phyloP scores from a whole-genome alignment of 192 early-diverging fungal species.

The Jimgerdemannia flammicorona region DNA sequence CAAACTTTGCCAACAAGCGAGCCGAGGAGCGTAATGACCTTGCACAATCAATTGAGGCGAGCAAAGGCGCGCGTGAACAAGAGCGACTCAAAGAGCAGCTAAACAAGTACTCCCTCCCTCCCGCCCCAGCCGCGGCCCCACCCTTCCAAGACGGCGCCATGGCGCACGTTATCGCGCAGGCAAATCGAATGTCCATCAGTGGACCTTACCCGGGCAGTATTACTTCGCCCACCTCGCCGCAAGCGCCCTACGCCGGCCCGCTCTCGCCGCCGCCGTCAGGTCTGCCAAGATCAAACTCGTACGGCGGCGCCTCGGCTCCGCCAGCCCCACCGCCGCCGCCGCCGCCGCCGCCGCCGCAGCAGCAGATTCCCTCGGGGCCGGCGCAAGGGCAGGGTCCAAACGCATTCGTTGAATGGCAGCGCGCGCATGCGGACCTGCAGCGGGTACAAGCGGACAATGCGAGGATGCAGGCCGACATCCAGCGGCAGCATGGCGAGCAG shows the following conservation, averaged over 20 bases:
- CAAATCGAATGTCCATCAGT: slow-evolving; percentile 8
- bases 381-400: not conserved
- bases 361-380: too few relatives aligned
- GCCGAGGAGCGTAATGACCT: slow-evolving; percentile 57
- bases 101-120: slow-evolving; percentile 31
- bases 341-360: not conserved
- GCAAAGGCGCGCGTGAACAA: slow-evolving; percentile 56
- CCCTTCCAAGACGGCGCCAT: slow-evolving; percentile 13
- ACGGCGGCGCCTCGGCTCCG: slow-evolving; percentile 14
- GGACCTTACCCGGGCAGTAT: not conserved
- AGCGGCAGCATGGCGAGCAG: slow-evolving; percentile 12
- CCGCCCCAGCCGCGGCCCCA: slow-evolving; percentile 16
- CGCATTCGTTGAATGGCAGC: slow-evolving; percentile 17
- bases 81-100: slow-evolving; percentile 59
- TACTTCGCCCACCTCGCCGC: not conserved
- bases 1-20: slow-evolving; percentile 56
- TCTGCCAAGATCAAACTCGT: slow-evolving; percentile 18
- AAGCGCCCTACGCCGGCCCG: slow-evolving; percentile 1
- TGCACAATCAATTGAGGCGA: slow-evolving; percentile 44
- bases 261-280: slow-evolving; percentile 20
- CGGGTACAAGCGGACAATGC: slow-evolving; percentile 25
- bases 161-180: slow-evolving; percentile 13
- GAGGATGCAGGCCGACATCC: slow-evolving; percentile 13
- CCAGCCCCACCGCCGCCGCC: slow-evolving; percentile 8
- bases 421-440: slow-evolving; percentile 15